Evolutionary conservation across 1,284 basidiomycete genomes (phyloP), one percentile per base, ranked within the genome.

Genomic region (Ganoderma sinense): DNA sequence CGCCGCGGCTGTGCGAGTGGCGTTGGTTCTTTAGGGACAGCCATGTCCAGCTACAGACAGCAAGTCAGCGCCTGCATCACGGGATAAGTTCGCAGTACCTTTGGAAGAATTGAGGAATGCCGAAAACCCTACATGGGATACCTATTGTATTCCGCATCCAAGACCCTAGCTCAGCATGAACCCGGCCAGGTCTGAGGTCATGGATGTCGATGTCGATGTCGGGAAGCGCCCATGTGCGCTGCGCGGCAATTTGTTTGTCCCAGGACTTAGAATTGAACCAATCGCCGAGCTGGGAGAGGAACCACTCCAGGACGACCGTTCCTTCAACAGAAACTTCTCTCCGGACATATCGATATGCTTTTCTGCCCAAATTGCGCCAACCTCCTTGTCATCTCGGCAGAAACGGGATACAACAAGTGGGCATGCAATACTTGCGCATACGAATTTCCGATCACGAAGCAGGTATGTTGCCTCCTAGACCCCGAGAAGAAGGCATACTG

Each of bases 311-410:
- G 23, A 51, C 8, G 41, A 11, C 23, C 48, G 20, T 13, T 23
- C n/a, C 23, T 51, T 51, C 23, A 13, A 2, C 11, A 26, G 23
- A 26, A 51, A 18, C 14, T 1, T 56, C 14, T 20, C 29, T 18
- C 7, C 1, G 10, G 16, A 11, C 18, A 31, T 31, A 56, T 18
- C 1, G 16, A 7, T 7, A 76, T 76, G 96, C 86, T 97, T 36
- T 98, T 98, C 86, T 99, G 97, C 79, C 97, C 97, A 45, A 96
- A 94, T 67, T 99, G 97, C 79, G 91, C 95, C 60, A 99, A 99
- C 81, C 87, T 96, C 69, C 89, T 99, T 20, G 90, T 96, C 65
- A 94, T 98, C 64, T 92, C 91, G 13, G 83, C 88, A 6, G 91
- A 91, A 74, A 91, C 87, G 6, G 92, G 88, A 4, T 88, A 85